Conservation (phyloP, 2,329 filamentous ascomycete species). For the Falciphora oryzae region DNA sequence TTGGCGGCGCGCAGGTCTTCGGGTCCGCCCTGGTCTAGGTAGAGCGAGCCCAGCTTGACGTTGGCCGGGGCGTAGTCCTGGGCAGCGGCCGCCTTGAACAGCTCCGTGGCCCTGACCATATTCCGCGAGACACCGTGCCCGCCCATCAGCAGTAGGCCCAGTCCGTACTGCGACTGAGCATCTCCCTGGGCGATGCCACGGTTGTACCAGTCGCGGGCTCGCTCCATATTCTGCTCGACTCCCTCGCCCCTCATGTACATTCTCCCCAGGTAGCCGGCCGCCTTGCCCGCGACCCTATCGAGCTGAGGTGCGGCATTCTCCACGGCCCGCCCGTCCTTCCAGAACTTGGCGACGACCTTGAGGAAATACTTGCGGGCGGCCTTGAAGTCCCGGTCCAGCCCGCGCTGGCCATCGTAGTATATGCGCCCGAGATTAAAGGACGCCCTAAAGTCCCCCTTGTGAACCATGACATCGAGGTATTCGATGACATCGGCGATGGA, state of each 20-base stretch:
- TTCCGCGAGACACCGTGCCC: slow-evolving; percentile 66
- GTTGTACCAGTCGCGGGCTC: slow-evolving; percentile 77
- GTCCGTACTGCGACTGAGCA: slow-evolving; percentile 74
- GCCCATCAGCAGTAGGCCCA: slow-evolving; percentile 78
- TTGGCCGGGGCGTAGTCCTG: slow-evolving; percentile 76
- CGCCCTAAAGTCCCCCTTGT: slow-evolving; percentile 83
- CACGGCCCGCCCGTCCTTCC: slow-evolving; percentile 72
- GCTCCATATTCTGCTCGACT: slow-evolving; percentile 68
- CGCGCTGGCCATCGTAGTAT: slow-evolving; percentile 80
- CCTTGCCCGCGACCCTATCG: slow-evolving; percentile 75
- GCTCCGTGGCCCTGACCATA: slow-evolving; percentile 63
- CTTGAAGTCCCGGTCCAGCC: slow-evolving; percentile 65
- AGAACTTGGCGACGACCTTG: slow-evolving; percentile 73
- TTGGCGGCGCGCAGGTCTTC: slow-evolving; percentile 71
- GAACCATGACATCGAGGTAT: slow-evolving; percentile 83
- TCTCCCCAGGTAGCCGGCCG: slow-evolving; percentile 78
- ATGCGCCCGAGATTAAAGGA: slow-evolving; percentile 81
- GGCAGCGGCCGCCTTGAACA: slow-evolving; percentile 73
- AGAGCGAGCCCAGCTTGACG: slow-evolving; percentile 75
- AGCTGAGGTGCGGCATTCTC: slow-evolving; percentile 64
- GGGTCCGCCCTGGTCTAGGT: slow-evolving; percentile 71
- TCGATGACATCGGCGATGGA: slow-evolving; percentile 91
- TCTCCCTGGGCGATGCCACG: slow-evolving; percentile 72
- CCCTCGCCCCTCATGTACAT: slow-evolving; percentile 90
- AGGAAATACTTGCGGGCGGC: slow-evolving; percentile 77